Evolutionary conservation across 2,329 filamentous ascomycete genomes (phyloP), one percentile per base, ranked within the genome.

Genomic region (Paramyrothecium roridum): DNA sequence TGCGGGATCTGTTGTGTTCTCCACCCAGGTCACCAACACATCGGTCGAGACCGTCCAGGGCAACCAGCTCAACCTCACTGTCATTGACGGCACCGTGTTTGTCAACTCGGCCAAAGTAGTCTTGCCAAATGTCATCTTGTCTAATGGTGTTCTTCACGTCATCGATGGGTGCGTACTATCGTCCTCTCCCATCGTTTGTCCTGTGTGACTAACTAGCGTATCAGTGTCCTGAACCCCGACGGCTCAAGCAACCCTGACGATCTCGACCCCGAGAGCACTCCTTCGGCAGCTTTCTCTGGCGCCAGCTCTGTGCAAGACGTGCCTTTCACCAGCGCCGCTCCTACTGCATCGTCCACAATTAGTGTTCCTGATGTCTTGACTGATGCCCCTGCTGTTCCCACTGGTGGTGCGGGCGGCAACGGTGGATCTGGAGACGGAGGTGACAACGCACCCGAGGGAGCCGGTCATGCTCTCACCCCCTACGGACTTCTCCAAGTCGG

Each of bases 1-100:
- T 48, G 75, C 76, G 48, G 79, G 78, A 48, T 75, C 75, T 10
- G 76, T 86, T 1, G 62, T 54, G 70, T 75, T 19, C 48, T 65
- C 50, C 60, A 61, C 2, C n/a, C 60, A 56, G 1, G 66, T 78
- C 22, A 48, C 53, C 54, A 60, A 65, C 43, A 53, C 46, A 11
- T 54, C 61, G 0, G 56, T 65, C n/a, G 55, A 37, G 49, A 60
- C 54, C 33, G 53, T 58, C 7, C 59, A 63, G 4, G 72, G 75
- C 2, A 54, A 56, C 10, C 70, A 73, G 48, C 57, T 84, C 6
- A 77, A 70, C 16, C 72, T 84, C 49, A 70, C 49, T n/a, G 26
- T 51, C 3, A 40, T 33, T 20, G 20, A 51, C 20, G 30, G 33
- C 30, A 40, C 30, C 30, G 49, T 51, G 16, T 51, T 34, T 19